Base-by-base conservation (phyloP, 805 yeast species). In the Ogataea minuta region DNA sequence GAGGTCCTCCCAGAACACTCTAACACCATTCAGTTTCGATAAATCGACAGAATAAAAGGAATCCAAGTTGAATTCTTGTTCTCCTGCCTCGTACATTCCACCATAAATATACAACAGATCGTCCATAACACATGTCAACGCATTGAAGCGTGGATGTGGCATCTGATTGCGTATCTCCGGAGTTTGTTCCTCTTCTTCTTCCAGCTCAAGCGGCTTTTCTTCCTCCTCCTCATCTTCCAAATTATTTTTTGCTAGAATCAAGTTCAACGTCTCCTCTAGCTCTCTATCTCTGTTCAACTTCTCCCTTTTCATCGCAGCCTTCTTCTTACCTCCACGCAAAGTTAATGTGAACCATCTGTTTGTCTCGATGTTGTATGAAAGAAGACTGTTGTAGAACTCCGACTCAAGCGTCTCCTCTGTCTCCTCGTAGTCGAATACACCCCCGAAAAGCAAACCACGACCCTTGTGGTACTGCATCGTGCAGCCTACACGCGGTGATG, bases 401-500 rank as follows among this genome's bases (percentile, higher is more conserved):
- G 96, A 87, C 31, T 84, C 91, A 45, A 91, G 66, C 38, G 84
- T 77, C 63, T 93, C 98, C 60, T 91, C 98, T 10, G 96, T 91
- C 63, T 91, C 99, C 52, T 90, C 96, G 45, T 76, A 85, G 62
- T 91, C 98, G 54, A 77, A 90, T 10, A 93, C 99, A 53, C 98
- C 98, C 26, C 98, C 98, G 66, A 91, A 93, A 56, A 90, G 54
- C 8, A 91, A 74, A 42, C 97, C 97, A 67, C 97, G 79, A 43
- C 95, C 95, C 53, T 86, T 84, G 63, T 91, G 98, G 49, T 72
- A 72, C 8, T 81, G 89, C 81, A 91, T 77, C 4, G 95, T 81
- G 56, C 95, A 84, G 0, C 99, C 98, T n/a, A 87, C 96, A 53
- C 98, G 75, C 10, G 97, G 85, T 2, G 91, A 77, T 4, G 97